Base-by-base conservation (phyloP, 108 stramenopile genomes). In the Nitzschia inconspicua region DNA sequence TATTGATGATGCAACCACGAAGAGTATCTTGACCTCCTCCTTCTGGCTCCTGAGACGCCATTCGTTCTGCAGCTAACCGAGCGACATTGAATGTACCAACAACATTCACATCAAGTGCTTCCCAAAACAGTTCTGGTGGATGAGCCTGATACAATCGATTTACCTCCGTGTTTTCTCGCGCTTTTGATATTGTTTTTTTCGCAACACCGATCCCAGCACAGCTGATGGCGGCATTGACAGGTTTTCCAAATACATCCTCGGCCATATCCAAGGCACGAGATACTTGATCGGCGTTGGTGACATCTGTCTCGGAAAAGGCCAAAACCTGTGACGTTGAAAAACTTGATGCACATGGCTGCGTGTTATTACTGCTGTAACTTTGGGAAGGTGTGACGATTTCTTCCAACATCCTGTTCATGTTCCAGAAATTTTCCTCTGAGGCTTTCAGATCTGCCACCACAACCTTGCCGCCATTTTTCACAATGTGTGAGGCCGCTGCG, bases 71-170 rank as follows among this genome's bases (percentile, higher is more conserved):
- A 11, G 96, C 85, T 28, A 97, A 65, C 18, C 95, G 77, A n/a
- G 77, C 65, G 18, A 97, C 77, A 68, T 98, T 97, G 83, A 98
- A 98, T 11, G 94, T 93, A n/a, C 98, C 96, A 32, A 85, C 61
- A 0, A 87, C 74, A 52, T 98, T 98, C 3, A 97, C 88, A 4
- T 75, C 41, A 18, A 98, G 57, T 16, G 88, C 82, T 26, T 73
- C 68, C 19, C 63, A 60, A 65, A 91, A 88, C 24, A 72, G 76
- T 19, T 71, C 70, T 28, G 81, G 50, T 9, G 83, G 52, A 67
- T 85, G 83, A 29, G 82, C 60, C 47, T 61, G 34, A 29, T 54
- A 56, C n/a, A 54, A 54, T 9, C 20, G 8, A n/a, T 37, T 41
- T 4, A 40, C 40, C 55, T 77, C 43, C n/a, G n/a, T n/a, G 46